phyloP scores from a whole-genome alignment of 352 stramenopile species.

The Saprolegnia diclina region DNA sequence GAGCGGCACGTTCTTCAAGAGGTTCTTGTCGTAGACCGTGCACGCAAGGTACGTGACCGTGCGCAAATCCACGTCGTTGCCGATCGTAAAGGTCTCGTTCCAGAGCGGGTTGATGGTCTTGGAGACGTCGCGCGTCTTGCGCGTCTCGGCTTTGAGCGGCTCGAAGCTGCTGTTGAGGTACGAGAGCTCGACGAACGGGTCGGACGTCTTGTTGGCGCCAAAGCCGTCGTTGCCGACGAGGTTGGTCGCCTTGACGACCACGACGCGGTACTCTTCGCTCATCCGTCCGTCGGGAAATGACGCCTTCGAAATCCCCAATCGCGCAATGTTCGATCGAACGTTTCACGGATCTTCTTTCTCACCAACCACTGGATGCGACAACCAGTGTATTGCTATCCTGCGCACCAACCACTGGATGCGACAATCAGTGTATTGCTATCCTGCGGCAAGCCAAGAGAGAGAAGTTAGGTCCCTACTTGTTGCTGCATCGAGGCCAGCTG shows the following conservation, averaged over 20 bases:
- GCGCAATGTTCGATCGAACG: no score
- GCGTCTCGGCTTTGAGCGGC: slow-evolving; percentile 32
- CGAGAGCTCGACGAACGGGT: slow-evolving; percentile 67
- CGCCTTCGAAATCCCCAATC: neutral
- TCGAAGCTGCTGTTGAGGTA: slow-evolving; percentile 54
- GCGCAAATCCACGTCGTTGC: slow-evolving; percentile 58
- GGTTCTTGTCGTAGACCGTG: slow-evolving; percentile 48
- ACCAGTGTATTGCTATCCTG: no score
- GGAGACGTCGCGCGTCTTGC: slow-evolving; percentile 64
- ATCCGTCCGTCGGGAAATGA: neutral
- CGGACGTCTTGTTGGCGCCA: slow-evolving; percentile 28
- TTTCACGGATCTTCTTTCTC: no score
- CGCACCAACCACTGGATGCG: no score
- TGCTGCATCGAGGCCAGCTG: neutral
- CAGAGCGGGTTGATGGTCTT: slow-evolving; percentile 60
- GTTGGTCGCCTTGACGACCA: neutral
- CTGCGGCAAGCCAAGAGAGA: no score
- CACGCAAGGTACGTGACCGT: slow-evolving; percentile 56
- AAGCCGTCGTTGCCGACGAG: slow-evolving; percentile 26
- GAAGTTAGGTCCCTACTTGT: no score
- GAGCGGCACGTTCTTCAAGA: slow-evolving; percentile 25
- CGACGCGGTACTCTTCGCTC: slow-evolving; percentile 20
- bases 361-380: no score
- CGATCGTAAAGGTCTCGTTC: slow-evolving; percentile 59
- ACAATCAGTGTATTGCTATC: no score